These are phyloP conservation scores for Exophiala oligosperma DNA, from an alignment of 2,329 filamentous ascomycete species.

Conservation along the genomic window DNA sequence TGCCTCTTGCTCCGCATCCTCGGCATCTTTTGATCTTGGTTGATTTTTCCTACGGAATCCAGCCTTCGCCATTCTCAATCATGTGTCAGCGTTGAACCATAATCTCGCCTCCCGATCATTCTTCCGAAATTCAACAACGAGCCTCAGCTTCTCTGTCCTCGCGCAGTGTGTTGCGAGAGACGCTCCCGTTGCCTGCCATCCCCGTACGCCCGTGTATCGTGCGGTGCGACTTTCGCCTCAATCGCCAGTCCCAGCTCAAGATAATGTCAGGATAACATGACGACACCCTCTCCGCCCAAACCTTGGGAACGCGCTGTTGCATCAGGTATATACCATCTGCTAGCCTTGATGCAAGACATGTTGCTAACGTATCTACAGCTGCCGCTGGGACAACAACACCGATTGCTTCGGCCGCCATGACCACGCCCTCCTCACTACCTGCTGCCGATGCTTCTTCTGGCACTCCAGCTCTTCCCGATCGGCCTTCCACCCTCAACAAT, in stretches of 20 bases:
- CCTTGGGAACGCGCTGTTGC: slow-evolving; percentile 85
- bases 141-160: background rate
- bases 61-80: background rate
- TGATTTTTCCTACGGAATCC: too few relatives aligned
- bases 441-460: slow-evolving; percentile 42
- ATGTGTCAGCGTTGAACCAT: background rate
- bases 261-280: slow-evolving; percentile 44
- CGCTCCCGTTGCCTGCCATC: background rate
- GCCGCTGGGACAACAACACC: slow-evolving; percentile 19
- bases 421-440: slow-evolving; percentile 38
- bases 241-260: background rate
- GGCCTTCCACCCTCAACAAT: slow-evolving; percentile 74
- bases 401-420: slow-evolving; percentile 38
- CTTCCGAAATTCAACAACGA: background rate
- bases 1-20: background rate
- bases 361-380: slow-evolving; percentile 17
- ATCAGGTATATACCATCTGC: slow-evolving; percentile 45
- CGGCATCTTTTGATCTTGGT: background rate
- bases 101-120: background rate
- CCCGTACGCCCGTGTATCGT: background rate
- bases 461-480: slow-evolving; percentile 72
- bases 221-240: background rate
- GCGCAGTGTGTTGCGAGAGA: background rate
- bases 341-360: background rate
- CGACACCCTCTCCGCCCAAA: slow-evolving; percentile 81